Conservation (phyloP, 176 grass and related monocot genomes). For the Oryza coarctata region DNA sequence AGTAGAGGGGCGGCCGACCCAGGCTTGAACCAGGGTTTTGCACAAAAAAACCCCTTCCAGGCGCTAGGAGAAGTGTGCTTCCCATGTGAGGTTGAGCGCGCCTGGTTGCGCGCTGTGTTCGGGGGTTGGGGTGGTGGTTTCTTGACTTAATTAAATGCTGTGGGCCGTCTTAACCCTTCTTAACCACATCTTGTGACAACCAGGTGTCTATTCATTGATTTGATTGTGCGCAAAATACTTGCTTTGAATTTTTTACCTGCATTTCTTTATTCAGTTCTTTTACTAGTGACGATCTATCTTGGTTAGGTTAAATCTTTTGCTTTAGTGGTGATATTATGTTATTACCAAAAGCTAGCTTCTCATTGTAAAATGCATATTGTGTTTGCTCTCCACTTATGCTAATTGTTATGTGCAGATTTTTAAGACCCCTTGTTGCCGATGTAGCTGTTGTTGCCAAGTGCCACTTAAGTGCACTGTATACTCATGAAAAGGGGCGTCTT, state of each 20-base stretch:
- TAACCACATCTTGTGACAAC: not conserved
- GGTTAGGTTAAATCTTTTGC: conserved; percentile 19
- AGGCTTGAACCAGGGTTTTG: too few relatives aligned
- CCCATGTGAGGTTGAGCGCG: too few relatives aligned
- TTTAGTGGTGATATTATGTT: not conserved
- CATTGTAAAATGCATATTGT: conserved; percentile 18
- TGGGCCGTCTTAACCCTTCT: too few relatives aligned
- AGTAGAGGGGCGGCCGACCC: too few relatives aligned
- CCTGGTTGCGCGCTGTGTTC: too few relatives aligned
- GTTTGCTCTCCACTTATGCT: conserved; percentile 29
- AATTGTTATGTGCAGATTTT: conserved; percentile 51
- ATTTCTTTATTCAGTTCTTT: conserved; percentile 22
- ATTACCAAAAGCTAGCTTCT: not conserved
- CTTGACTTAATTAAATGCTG: too few relatives aligned
- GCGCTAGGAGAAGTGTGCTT: too few relatives aligned
- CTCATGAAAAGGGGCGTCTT: conserved; percentile 87
- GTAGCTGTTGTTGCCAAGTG: conserved; percentile 82
- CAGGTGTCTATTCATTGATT: not conserved
- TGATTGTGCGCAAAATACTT: conserved; percentile 13
- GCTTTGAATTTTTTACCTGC: not conserved
- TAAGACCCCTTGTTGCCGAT: conserved; percentile 74
- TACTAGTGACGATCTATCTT: conserved; percentile 21
- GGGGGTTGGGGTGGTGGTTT: too few relatives aligned
- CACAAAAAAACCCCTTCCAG: too few relatives aligned
- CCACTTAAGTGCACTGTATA: conserved; percentile 69